phyloP scores from a whole-genome alignment of 306 rosid species.

The Pachyrhizus erosus region DNA sequence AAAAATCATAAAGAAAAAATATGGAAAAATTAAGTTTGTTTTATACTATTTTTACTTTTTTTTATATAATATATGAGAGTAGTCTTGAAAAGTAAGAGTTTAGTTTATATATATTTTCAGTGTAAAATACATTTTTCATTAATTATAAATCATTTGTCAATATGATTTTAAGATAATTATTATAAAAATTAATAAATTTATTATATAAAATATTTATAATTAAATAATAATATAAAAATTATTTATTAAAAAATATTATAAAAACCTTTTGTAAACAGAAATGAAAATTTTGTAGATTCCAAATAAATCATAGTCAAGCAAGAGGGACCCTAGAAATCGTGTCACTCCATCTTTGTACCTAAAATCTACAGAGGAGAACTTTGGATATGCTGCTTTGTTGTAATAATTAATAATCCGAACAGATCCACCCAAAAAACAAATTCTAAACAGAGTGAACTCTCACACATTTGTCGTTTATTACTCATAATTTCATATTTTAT shows the following conservation, averaged over 20 bases:
- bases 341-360: slow-evolving; percentile 36
- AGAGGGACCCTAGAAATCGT: slow-evolving; percentile 46
- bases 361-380: slow-evolving; percentile 25
- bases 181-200: too few relatives aligned
- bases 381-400: slow-evolving; percentile 1
- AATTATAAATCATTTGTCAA: too few relatives aligned
- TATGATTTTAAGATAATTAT: too few relatives aligned
- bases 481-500: neutral
- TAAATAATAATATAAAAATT: too few relatives aligned
- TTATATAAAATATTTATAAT: too few relatives aligned
- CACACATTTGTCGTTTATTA: neutral
- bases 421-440: neutral
- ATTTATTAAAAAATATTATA: neutral
- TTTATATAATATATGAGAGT: too few relatives aligned
- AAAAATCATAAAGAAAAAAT: too few relatives aligned
- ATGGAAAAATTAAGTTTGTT: too few relatives aligned
- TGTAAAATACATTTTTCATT: too few relatives aligned
- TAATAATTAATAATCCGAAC: neutral
- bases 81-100: too few relatives aligned
- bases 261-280: neutral
- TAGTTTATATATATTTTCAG: too few relatives aligned
- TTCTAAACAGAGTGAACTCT: neutral
- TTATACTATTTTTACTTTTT: too few relatives aligned
- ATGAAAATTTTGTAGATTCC: slow-evolving; percentile 33
- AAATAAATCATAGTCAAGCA: slow-evolving; percentile 36